A percentile compares a stretch with the other conserved stretches of the same genome.
Conservation (phyloP, 108 stramenopile genomes). For the Schizochytrium sp. region DNA sequence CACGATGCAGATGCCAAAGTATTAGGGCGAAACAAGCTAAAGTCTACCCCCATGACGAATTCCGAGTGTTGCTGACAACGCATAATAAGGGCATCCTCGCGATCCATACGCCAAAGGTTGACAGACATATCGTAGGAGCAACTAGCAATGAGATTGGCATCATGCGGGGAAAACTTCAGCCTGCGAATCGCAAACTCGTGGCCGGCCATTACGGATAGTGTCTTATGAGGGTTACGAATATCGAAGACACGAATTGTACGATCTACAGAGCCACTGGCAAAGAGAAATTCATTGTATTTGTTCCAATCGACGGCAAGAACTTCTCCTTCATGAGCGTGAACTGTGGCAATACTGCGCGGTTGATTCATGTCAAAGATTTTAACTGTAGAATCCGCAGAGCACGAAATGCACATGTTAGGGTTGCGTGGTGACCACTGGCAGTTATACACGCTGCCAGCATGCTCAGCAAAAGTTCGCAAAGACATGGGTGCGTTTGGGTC, state of each 20-base stretch:
- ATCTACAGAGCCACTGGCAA: constrained; percentile 70
- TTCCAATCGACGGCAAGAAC: constrained; percentile 72
- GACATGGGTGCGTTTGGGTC: constrained; percentile 61
- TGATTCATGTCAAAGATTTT: constrained; percentile 66
- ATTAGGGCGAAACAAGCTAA: constrained; percentile 61
- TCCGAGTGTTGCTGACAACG: constrained; percentile 68
- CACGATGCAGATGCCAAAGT: constrained; percentile 64
- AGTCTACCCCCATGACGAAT: constrained; percentile 67
- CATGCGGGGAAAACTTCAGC: constrained; percentile 68
- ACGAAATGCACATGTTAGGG: constrained; percentile 65
- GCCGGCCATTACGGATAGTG: constrained; percentile 62
- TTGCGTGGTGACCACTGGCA: constrained; percentile 66
- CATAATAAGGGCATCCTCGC: constrained; percentile 22
- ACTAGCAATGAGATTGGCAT: constrained; percentile 61
- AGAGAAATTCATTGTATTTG: constrained; percentile 68
- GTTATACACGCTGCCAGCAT: constrained; percentile 55
- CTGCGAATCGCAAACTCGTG: constrained; percentile 69
- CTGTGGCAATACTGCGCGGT: constrained; percentile 30
- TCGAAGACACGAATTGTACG: constrained; percentile 64
- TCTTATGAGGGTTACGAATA: constrained; percentile 63
- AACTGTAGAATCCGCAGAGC: constrained; percentile 68
- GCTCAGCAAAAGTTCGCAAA: constrained; percentile 65
- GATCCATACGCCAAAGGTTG: constrained; percentile 62
- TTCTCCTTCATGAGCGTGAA: constrained; percentile 68
- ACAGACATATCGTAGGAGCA: constrained; percentile 71